Percentiles rank a stretch among this genome's conserved stretches.
These are phyloP conservation scores for Endotrypanum monterogeii DNA, from an alignment of 208 protist genomes.

Conservation along the genomic window DNA sequence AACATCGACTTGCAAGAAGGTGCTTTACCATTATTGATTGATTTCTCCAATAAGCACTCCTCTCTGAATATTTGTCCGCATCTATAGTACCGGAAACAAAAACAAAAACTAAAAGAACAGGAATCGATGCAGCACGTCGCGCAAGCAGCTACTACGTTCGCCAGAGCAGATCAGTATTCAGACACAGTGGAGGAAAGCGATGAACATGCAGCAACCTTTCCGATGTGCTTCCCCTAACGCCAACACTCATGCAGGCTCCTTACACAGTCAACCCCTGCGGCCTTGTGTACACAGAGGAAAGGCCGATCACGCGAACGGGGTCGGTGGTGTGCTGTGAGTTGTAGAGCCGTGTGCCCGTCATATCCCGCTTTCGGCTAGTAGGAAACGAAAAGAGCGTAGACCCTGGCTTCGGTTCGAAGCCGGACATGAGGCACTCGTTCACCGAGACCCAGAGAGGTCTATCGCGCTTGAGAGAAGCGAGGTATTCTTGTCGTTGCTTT, in stretches of 20 bases:
- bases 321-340: constrained; percentile 90
- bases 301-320: constrained; percentile 83
- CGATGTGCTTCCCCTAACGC: not conserved
- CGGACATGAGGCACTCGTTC: constrained; percentile 90
- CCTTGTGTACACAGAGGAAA: constrained; percentile 72
- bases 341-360: constrained; percentile 59
- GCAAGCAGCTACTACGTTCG: not conserved
- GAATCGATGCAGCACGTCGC: not conserved
- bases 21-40: not conserved
- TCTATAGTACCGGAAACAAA: constrained; percentile 1
- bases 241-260: not conserved
- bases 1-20: not conserved
- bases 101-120: not conserved
- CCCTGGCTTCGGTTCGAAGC: constrained; percentile 63
- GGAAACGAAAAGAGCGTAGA: constrained; percentile 41
- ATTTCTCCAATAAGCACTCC: constrained; percentile 1
- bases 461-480: constrained; percentile 55
- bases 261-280: constrained; percentile 75
- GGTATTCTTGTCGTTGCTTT: constrained; percentile 78
- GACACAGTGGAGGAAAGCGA: constrained; percentile 10
- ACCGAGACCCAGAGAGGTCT: constrained; percentile 86
- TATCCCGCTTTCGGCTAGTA: constrained; percentile 14
- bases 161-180: not conserved
- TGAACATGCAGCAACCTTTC: not conserved
- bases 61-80: not conserved